Base-by-base conservation (phyloP, 2,329 filamentous ascomycete genomes). In the Paecilomyces dactylethromorphus region DNA sequence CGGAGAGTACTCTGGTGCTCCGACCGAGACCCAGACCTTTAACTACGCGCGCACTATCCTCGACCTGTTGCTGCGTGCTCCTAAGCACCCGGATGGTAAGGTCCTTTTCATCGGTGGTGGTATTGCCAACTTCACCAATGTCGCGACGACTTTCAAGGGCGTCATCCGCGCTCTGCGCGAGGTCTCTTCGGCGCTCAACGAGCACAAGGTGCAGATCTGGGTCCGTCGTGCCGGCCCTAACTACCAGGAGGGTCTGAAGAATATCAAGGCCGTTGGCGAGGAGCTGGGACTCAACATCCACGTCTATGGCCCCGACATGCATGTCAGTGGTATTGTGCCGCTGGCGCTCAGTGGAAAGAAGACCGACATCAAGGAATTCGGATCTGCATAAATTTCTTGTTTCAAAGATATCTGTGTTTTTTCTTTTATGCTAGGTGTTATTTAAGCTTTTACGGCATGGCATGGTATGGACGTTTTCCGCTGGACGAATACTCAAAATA, bases 81-180 rank as follows among this genome's bases (percentile, higher is more conserved):
- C 94, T 60, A 78, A 86, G 74, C 83, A 86, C 78, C 85, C 90
- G 62, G 88, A 97, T 73, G 94, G 94, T 83, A 99, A 97, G 86
- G 91, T 99, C 57, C 88, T 99, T 66, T 99, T 99, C 86, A 97
- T 99, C 68, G 94, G 94, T 78, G 94, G 94, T 82, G 94, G 94
- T 85, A 99, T 99, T 85, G 94, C 94, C 84, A 99, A 99, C 89
- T 99, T 99, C 84, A 99, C 94, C 84, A 99, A 97, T 81, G 94
- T 99, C 58, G 94, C 94, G 62, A 94, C 90, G 70, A 99, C 94
- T 65, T 99, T 99, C 89, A 99, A 99, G 87, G 94, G 94, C 82
- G 93, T 99, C 78, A 99, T 99, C 76, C 89, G 91, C 69, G 94
- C 94, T 61, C 86, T 99, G 66, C 88, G 93, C 66, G 94, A 97